Evolutionary conservation across 176 grass and related monocot species (phyloP), one percentile per base, ranked within the genome.

Genomic region (Zizania latifolia): DNA sequence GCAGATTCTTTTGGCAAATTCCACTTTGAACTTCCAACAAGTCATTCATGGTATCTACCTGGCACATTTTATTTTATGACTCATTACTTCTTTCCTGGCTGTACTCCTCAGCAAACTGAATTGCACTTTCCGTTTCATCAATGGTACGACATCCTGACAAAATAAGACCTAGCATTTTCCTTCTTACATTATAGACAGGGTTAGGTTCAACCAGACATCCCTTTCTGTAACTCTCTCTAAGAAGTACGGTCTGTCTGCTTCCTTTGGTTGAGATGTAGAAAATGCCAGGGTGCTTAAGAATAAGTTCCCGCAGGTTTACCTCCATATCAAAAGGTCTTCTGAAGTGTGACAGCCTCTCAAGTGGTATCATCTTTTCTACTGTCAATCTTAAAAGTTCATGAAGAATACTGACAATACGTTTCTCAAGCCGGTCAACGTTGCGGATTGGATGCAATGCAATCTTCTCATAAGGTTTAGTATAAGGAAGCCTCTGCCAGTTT

Each of bases 201-300:
- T 86, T 89, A 39, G 79, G 75, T 58, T 86, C 76, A 43, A 86
- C 22, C 58, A 81, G 30, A 67, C 41, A 83, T 57, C 82, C 79
- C 88, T 89, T 92, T 46, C 21, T 51, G 71, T 86, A 89, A 32
- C 79, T 78, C 69, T 92, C 86, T 32, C 79, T 83, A 43, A 89
- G 86, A 75, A 92, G 68, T 17, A 88, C 65, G 9, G 59, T 88
- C 50, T 80, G 86, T 12, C 64, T 46, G 29, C 72, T 63, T 79
- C 90, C 86, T 73, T 92, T 92, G 6, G 86, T 92, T 3, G 83
- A 89, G 60, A 92, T 86, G 71, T 92, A 92, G 77, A 92, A 92
- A 72, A 92, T 83, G n/a, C 90, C 86, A 31, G 82, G 82, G 34
- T 92, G 66, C 66, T 88, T 92, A 44, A 92, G 86, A 77, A 92